Evolutionary conservation across 495 filamentous ascomycete genomes (phyloP), one percentile per base, ranked within the genome.

Genomic region (Halenospora varia): DNA sequence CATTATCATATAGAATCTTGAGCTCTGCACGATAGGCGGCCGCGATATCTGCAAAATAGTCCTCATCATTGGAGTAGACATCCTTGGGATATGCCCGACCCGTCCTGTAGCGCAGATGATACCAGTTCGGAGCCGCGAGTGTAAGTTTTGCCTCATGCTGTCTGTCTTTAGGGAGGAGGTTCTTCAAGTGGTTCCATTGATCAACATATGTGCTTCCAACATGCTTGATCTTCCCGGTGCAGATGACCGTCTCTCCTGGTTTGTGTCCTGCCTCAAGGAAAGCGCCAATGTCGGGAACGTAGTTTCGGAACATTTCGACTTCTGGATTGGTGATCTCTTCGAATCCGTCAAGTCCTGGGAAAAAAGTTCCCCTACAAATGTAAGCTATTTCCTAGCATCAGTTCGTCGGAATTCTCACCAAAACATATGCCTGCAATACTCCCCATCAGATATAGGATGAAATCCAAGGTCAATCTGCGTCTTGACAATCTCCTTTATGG

Each of bases 231-330:
- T 89, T 89, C 60, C 82, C 78, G 1, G 81, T 86, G 62, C 88
- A 90, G 53, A 63, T 23, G 20, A 56, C 59, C 83, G 22, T 79
- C 83, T 71, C 90, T 85, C 35, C 83, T 82, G 15, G 88, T 85
- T 77, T 89, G 86, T 69, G 87, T 77, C 62, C 83, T 40, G 59
- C 59, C 64, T 88, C 85, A 17, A 82, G 75, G 70, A 93, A 86
- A 41, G 84, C 88, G 23, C 87, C 85, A 55, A 94, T 84, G 65
- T 93, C 89, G 2, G 90, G 90, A 57, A 90, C 85, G 64, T 91
- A 92, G 11, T 78, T 70, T 10, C 87, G 81, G 73, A 90, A 90
- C 63, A 88, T 79, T 25, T 81, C 80, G 13, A 75, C 60, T 45
- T 81, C 73, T 4, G 85, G 77, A n/a, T 84, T 76, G 17, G 63